Conservation (phyloP, 2,329 filamentous ascomycete species). For the Colletotrichum sp. region DNA sequence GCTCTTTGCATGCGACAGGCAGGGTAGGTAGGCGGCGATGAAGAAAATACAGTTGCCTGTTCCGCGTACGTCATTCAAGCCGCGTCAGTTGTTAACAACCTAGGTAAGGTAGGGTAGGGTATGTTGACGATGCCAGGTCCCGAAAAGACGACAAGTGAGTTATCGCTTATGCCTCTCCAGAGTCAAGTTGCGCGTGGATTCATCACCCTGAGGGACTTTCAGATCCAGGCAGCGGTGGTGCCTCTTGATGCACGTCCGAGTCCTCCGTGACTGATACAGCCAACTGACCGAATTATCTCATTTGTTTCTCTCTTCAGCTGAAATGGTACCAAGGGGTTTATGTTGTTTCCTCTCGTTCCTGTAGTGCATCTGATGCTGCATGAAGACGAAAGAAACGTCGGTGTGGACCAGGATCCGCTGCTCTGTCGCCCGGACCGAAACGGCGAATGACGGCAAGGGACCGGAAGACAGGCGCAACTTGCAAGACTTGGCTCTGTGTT, state of each 20-base stretch:
- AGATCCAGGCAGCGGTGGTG: not conserved
- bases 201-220: not conserved
- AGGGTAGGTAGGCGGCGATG: not conserved
- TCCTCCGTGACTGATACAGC: not conserved
- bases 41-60: constrained; percentile 1
- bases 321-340: not conserved
- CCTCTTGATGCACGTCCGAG: not conserved
- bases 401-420: not conserved
- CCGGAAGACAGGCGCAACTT: not conserved
- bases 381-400: not conserved
- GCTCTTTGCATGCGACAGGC: not conserved
- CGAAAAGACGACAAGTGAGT: not conserved
- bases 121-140: not conserved
- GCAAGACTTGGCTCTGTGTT: not conserved
- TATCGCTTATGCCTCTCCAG: not conserved
- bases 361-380: not conserved
- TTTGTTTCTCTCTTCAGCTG: not conserved
- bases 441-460: not conserved
- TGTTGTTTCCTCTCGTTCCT: not conserved
- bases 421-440: constrained; percentile 1
- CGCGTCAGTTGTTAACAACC: not conserved
- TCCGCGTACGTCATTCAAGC: constrained; percentile 7
- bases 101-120: not conserved
- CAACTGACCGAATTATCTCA: not conserved
- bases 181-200: not conserved